phyloP scores from a whole-genome alignment of 2,329 filamentous ascomycete genomes.

The Fusarium sp. region DNA sequence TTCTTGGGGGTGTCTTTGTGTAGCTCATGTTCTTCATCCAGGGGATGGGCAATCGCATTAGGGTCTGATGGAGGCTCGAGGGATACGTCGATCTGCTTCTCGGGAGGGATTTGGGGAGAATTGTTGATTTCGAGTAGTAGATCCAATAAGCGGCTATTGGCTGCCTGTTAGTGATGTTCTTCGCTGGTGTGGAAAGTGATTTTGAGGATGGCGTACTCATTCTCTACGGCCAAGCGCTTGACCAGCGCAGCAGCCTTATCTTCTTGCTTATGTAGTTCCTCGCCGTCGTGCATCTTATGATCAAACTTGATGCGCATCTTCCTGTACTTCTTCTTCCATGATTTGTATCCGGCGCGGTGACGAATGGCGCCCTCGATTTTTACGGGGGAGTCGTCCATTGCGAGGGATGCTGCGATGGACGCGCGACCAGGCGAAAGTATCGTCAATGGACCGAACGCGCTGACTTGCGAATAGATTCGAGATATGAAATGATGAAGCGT shows the following conservation, averaged over 20 bases:
- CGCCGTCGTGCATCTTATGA: constrained; percentile 80
- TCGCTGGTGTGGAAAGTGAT: not conserved
- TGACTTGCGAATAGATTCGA: not conserved
- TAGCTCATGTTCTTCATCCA: constrained; percentile 50
- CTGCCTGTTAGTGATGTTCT: constrained; percentile 28
- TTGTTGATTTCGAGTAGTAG: constrained; percentile 91
- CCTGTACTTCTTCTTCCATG: constrained; percentile 92
- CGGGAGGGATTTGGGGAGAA: constrained; percentile 78
- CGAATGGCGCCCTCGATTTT: constrained; percentile 58
- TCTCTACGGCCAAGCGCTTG: constrained; percentile 87
- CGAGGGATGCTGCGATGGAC: constrained; percentile 11
- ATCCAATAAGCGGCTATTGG: constrained; percentile 82
- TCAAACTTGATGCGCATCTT: constrained; percentile 88
- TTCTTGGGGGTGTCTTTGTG: constrained; percentile 59
- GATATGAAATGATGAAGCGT: not conserved
- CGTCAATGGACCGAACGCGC: constrained; percentile 22
- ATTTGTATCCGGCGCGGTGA: constrained; percentile 68
- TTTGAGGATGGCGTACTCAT: constrained; percentile 75
- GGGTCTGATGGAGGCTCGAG: constrained; percentile 58
- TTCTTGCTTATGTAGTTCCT: constrained; percentile 83
- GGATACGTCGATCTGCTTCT: constrained; percentile 79
- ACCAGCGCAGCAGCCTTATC: constrained; percentile 83
- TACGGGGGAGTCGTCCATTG: constrained; percentile 51
- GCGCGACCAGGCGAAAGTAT: constrained; percentile 14
- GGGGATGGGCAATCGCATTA: constrained; percentile 47